Evolutionary conservation across 2,329 filamentous ascomycete species (phyloP), one percentile per base, ranked within the genome.

Genomic region (Aspergillus novoparasiticus): DNA sequence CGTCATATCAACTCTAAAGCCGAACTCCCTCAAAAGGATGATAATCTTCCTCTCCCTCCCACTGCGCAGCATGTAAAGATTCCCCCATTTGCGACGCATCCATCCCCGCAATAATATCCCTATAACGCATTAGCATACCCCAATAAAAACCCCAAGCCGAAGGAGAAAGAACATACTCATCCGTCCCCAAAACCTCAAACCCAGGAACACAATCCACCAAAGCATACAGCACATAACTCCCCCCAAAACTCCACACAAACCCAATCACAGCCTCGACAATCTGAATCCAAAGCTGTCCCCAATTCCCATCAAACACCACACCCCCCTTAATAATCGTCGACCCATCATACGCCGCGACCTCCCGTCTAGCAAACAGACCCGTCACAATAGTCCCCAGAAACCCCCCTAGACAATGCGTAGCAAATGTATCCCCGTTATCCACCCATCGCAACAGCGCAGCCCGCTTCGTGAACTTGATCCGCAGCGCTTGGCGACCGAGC

Each of bases 371-470:
- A 70, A 85, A 85, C 21, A 84, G 73, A 0, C 84, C 83, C 0
- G 83, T 85, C 4, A 78, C 77, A 14, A 85, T 79, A 0, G 84
- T 86, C 0, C 82, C 83, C 0, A 83, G 70, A 6, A 85, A 74
- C 0, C 84, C 84, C 21, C 83, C 83, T 12, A 85, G 73, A 66
- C 83, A 85, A 63, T 85, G 83, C 4, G 83, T 85, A 6, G 84
- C 84, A 68, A 85, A 85, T 0, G 83, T 85, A 69, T 86, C 84
- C 1, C 83, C 84, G 64, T 85, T 84, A 64, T 85, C 84, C 0
- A 86, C 83, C 84, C 83, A 86, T 39, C 79, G 74, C 73, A 78
- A 79, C 3, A 76, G 71, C n/a, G 76, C 72, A 6, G 84, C 83
- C 34, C 80, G 73, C 16, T 81, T 78, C 2, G 81, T 85, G 63